phyloP scores from a whole-genome alignment of 768 basidiomycete species.

The Tricholoma furcatifolium region DNA sequence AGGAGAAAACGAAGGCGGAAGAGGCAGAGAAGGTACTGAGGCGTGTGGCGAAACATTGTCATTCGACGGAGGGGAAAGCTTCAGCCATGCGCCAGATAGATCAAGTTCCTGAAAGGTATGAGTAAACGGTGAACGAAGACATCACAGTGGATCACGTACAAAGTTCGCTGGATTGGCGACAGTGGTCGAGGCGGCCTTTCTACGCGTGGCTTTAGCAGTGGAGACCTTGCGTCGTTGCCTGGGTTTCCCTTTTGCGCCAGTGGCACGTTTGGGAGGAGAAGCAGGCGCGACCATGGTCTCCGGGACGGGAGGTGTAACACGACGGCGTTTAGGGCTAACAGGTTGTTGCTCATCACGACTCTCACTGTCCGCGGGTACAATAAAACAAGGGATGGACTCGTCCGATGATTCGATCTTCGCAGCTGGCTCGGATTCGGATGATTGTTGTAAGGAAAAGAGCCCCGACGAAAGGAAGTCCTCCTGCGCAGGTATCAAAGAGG shows the following conservation, averaged over 20 bases:
- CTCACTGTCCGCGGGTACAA: neutral
- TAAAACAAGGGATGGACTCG: neutral
- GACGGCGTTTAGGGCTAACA: neutral
- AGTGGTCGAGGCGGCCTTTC: neutral
- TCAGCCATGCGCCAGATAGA: neutral
- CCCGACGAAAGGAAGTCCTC: neutral
- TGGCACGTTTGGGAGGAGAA: neutral
- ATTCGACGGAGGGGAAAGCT: neutral
- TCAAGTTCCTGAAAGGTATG: neutral
- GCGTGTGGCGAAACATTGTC: neutral
- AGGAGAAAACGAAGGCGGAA: neutral
- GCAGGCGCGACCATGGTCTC: neutral
- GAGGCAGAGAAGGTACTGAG: neutral
- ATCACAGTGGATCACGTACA: neutral
- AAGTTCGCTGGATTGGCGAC: neutral
- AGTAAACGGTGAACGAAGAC: neutral
- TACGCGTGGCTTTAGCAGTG: neutral
- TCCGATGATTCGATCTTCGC: neutral
- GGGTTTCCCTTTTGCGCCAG: neutral
- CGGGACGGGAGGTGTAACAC: neutral
- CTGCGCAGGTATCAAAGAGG: neutral
- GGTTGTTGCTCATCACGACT: neutral
- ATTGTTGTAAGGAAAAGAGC: neutral
- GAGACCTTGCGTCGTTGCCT: neutral
- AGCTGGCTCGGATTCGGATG: too few relatives aligned